Base-by-base conservation (phyloP, 768 basidiomycete genomes). In the Aureoboletus auriporus region DNA sequence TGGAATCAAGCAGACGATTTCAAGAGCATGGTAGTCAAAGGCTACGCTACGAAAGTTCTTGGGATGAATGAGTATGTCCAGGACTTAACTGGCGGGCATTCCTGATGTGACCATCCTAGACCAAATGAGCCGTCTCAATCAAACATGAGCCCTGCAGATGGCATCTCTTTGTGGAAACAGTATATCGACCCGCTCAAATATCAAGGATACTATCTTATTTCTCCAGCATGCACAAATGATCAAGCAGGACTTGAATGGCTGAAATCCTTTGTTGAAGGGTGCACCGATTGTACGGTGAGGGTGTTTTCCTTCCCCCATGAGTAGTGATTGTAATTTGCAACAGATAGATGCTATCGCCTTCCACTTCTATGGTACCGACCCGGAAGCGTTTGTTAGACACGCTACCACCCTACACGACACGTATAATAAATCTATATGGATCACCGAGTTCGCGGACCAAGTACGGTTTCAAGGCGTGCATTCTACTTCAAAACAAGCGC, bases 31-130 rank as follows among this genome's bases (percentile, higher is more conserved):
- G 76, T 83, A 28, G 67, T 73, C 41, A 53, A 63, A 13, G 80
- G 79, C 34, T 81, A 84, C 57, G 78, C 83, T 33, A 66, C 70
- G 17, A 65, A 67, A 47, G 78, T 79, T 40, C 57, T 90, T n/a
- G 86, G 83, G 42, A 73, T 80, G 68, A 95, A 94, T 62, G 92
- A 92, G 91, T 91, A 58, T 16, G 80, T 57, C 42, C 2, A n/a
- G 8, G 37, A 17, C 13, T 36, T 35, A 39, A 40, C 54, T 30
- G 47, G 46, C 20, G 20, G 31, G 8, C 33, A 10, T 16, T 20
- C 8, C 26, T 47, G 45, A 63, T 11, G 10, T 16, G 8, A 34
- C 9, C 2, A 10, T 30, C 20, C 7, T 55, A 93, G 91, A 65
- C 89, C 89, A 33, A 83, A 93, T 55, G 74, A 84, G 53, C 13